These are phyloP conservation scores for Aspergillus brasiliensis DNA, from an alignment of 2,329 filamentous ascomycete species.

Conservation along the genomic window DNA sequence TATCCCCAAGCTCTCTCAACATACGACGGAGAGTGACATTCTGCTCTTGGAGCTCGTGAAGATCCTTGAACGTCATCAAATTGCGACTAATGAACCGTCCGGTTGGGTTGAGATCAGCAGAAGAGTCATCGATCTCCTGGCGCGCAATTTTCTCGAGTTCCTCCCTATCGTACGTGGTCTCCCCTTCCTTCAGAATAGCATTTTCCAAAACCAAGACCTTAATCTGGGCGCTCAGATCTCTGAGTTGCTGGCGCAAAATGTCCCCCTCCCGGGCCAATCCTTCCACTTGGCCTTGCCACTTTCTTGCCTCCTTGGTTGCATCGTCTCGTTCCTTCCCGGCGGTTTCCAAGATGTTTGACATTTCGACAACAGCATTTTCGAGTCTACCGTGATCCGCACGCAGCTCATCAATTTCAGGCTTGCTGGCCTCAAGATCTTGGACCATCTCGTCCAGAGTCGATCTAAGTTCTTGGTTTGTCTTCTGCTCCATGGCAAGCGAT, in stretches of 20 bases:
- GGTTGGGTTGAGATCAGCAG: conserved; percentile 78
- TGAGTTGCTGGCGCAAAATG: conserved; percentile 81
- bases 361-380: conserved; percentile 77
- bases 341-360: conserved; percentile 80
- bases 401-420: conserved; percentile 85
- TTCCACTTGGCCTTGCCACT: conserved; percentile 72
- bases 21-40: conserved; percentile 82
- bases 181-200: conserved; percentile 74
- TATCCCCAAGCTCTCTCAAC: conserved; percentile 79
- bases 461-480: conserved; percentile 72
- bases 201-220: conserved; percentile 88
- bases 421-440: conserved; percentile 77
- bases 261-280: conserved; percentile 66
- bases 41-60: conserved; percentile 81
- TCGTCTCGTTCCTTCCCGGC: conserved; percentile 77
- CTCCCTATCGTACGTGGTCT: conserved; percentile 71
- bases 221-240: conserved; percentile 86
- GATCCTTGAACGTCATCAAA: conserved; percentile 84
- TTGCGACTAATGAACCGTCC: conserved; percentile 87
- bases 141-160: conserved; percentile 77
- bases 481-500: conserved; percentile 71
- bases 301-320: conserved; percentile 76
- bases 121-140: conserved; percentile 71
- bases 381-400: conserved; percentile 78
- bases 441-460: conserved; percentile 84